These are phyloP conservation scores for Macrolepiota albuminosa DNA, from an alignment of 768 basidiomycete genomes.

Conservation along the genomic window DNA sequence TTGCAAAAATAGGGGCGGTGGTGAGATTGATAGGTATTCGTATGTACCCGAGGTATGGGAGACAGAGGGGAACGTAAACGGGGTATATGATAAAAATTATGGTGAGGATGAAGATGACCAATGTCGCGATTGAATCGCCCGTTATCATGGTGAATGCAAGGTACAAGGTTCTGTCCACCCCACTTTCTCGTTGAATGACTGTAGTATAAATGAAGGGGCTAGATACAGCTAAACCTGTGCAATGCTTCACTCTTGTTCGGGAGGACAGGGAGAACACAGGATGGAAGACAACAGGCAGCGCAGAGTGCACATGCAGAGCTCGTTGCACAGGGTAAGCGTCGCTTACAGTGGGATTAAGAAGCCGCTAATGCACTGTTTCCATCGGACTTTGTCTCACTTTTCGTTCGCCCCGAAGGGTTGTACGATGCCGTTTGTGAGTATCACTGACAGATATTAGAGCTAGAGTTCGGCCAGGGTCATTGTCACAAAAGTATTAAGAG, in stretches of 20 bases:
- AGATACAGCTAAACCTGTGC: background rate
- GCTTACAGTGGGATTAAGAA: background rate
- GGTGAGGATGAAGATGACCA: constrained; percentile 49
- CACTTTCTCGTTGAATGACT: background rate
- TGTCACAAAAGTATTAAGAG: background rate
- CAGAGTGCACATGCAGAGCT: background rate
- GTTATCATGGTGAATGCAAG: constrained; percentile 32
- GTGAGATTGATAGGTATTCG: constrained; percentile 42
- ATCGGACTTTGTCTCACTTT: background rate
- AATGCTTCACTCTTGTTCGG: background rate
- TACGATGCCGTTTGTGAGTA: too few species aligned
- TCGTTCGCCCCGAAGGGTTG: background rate
- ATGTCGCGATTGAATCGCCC: constrained; percentile 41
- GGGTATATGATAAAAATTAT: constrained; percentile 49
- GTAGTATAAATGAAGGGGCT: background rate
- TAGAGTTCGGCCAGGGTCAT: background rate
- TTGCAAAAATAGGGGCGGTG: constrained; percentile 49
- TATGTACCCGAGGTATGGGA: constrained; percentile 26
- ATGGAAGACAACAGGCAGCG: background rate
- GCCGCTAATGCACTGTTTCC: background rate
- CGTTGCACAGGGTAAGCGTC: background rate
- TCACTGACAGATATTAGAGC: background rate
- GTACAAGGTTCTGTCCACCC: background rate
- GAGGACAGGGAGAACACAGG: background rate
- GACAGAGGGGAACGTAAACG: constrained; percentile 33